Conservation (phyloP, 2,329 filamentous ascomycete genomes). For the Purpureocillium takamizusanense region DNA sequence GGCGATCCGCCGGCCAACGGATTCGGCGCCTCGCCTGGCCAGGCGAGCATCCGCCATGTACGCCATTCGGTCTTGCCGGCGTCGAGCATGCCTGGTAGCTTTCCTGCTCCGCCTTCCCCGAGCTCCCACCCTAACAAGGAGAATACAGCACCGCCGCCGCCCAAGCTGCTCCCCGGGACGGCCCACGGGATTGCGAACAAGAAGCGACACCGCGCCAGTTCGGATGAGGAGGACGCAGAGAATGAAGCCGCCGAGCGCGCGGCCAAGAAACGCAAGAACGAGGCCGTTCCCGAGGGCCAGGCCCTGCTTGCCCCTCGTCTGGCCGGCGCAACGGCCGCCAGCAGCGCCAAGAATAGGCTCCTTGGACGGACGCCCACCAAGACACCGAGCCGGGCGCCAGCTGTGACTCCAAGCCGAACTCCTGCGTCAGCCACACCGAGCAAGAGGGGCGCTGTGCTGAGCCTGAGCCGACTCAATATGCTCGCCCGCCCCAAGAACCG, state of each 20-base stretch:
- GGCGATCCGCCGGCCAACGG: conserved; percentile 35
- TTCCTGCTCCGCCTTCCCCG: conserved; percentile 29
- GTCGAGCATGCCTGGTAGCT: conserved; percentile 45
- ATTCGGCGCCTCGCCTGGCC: conserved; percentile 50
- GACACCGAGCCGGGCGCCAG: conserved; percentile 9
- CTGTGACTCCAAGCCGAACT: conserved; percentile 10
- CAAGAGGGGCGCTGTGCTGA: conserved; percentile 45
- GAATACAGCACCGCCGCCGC: conserved; percentile 34
- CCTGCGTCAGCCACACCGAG: conserved; percentile 29
- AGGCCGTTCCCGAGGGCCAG: conserved; percentile 39
- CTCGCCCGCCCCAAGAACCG: conserved; percentile 51
- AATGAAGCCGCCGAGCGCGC: conserved; percentile 38
- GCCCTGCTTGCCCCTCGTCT: conserved; percentile 42
- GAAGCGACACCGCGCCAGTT: conserved; percentile 51
- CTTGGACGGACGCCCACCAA: conserved; percentile 16
- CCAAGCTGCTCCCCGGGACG: conserved; percentile 33
- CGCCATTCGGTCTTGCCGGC: conserved; percentile 38
- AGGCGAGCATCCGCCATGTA: conserved; percentile 52
- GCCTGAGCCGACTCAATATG: conserved; percentile 51
- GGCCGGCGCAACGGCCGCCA: conserved; percentile 21
- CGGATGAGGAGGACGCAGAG: conserved; percentile 47
- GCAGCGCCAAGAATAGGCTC: conserved; percentile 25
- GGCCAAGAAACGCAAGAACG: conserved; percentile 50
- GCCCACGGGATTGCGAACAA: conserved; percentile 57
- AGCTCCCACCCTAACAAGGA: conserved; percentile 41